Conservation (phyloP, 495 filamentous ascomycete species). For the Letharia columbiana region DNA sequence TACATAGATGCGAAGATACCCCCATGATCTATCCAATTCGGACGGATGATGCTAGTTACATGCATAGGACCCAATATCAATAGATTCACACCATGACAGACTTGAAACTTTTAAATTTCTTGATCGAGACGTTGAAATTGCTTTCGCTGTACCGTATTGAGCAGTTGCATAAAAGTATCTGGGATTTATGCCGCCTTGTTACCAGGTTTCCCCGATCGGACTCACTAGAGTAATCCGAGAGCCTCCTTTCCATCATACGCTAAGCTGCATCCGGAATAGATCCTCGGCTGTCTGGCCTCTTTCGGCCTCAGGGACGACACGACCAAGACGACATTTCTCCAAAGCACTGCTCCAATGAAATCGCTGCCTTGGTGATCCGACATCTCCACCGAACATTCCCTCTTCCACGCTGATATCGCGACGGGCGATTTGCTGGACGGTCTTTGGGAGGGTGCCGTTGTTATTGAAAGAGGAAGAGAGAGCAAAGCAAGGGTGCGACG, state of each 20-base stretch:
- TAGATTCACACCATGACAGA: not conserved
- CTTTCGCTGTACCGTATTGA: slow-evolving; percentile 1
- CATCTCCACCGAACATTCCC: no score
- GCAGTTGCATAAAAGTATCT: not conserved
- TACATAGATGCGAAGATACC: slow-evolving; percentile 17
- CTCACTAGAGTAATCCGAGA: not conserved
- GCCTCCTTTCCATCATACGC: not conserved
- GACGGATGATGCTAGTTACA: not conserved
- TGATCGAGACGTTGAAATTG: not conserved
- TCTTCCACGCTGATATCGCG: no score
- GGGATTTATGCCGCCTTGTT: slow-evolving; percentile 5
- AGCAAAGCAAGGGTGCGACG: no score
- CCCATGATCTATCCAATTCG: not conserved
- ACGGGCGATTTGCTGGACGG: no score
- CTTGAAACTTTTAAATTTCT: not conserved
- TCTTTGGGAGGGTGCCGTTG: no score
- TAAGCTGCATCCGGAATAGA: not conserved
- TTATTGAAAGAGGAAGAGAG: no score
- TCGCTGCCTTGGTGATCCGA: no score
- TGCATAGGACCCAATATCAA: not conserved
- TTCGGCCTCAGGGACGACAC: not conserved
- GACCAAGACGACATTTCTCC: no score
- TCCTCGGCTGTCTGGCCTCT: not conserved
- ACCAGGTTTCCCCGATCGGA: not conserved
- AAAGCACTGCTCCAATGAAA: no score